Conservation (phyloP, 1,284 basidiomycete species). For the Porogramme epimiltina region DNA sequence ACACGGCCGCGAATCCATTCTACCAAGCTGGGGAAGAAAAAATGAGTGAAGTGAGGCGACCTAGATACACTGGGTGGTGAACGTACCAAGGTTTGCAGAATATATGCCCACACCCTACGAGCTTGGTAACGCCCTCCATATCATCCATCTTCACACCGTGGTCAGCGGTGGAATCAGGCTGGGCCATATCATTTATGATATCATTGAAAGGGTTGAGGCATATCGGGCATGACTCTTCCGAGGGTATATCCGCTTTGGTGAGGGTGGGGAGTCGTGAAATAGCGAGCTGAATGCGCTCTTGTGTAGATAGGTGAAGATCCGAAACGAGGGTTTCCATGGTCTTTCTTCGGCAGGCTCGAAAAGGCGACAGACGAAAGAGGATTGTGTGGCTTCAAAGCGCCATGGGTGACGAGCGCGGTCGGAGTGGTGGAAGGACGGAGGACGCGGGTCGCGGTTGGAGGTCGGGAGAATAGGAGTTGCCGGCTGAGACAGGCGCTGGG, state of each 20-base stretch:
- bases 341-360: not conserved
- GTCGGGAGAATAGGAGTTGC: conserved; percentile 1
- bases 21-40: conserved; percentile 42
- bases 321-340: conserved; percentile 12
- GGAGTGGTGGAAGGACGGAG: not conserved
- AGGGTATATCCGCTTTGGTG: conserved; percentile 41
- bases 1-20: conserved; percentile 67
- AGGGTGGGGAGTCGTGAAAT: conserved; percentile 48
- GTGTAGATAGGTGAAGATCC: conserved; percentile 20
- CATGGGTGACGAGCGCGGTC: not conserved
- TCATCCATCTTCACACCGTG: conserved; percentile 12
- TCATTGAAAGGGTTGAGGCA: conserved; percentile 55
- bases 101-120: conserved; percentile 60
- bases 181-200: conserved; percentile 39
- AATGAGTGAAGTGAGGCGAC: not conserved
- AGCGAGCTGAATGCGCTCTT: conserved; percentile 29
- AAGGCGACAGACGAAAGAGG: not conserved
- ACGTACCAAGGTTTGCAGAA: conserved; percentile 69
- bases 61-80: not conserved
- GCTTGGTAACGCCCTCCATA: conserved; percentile 52
- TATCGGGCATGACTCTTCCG: conserved; percentile 62
- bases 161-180: conserved; percentile 21
- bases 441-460: not conserved
- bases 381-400: not conserved
- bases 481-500: conserved; percentile 2